phyloP scores from a whole-genome alignment of 2,329 filamentous ascomycete species.

The Lojkania enalia region DNA sequence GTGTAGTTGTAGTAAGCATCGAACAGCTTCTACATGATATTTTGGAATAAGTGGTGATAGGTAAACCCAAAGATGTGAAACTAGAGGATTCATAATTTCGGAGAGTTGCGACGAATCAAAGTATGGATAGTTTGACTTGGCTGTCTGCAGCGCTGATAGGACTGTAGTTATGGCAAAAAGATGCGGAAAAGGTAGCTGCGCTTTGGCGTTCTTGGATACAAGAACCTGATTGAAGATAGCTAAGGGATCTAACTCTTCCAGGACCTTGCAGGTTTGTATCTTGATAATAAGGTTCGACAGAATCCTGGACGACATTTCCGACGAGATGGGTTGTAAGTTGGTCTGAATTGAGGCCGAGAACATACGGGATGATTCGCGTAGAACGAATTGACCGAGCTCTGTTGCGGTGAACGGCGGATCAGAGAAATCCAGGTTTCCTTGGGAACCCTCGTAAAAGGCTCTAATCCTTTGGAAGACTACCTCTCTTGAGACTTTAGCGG shows the following conservation, averaged over 20 bases:
- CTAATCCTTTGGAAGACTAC: conserved; percentile 25
- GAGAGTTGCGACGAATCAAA: conserved; percentile 55
- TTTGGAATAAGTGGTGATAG: conserved; percentile 83
- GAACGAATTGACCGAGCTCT: conserved; percentile 31
- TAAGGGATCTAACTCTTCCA: conserved; percentile 33
- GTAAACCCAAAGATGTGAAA: conserved; percentile 75
- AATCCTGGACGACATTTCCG: conserved; percentile 38
- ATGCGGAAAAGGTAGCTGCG: conserved; percentile 28
- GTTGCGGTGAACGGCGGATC: conserved; percentile 32
- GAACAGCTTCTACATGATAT: conserved; percentile 90
- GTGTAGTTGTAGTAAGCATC: conserved; percentile 84
- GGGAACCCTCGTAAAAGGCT: conserved; percentile 41
- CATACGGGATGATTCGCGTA: conserved; percentile 35
- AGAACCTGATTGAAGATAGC: conserved; percentile 28
- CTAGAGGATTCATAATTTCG: conserved; percentile 67
- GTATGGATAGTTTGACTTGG: conserved; percentile 27
- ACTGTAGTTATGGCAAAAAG: conserved; percentile 38
- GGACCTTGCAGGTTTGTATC: conserved; percentile 25
- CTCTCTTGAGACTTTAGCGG: conserved; percentile 11
- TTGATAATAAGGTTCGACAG: conserved; percentile 41
- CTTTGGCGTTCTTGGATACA: conserved; percentile 1
- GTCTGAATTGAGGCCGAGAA: conserved; percentile 28
- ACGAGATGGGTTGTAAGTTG: conserved; percentile 11
- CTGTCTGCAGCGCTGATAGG: conserved; percentile 38
- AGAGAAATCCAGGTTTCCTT: conserved; percentile 38